phyloP scores from a whole-genome alignment of 495 filamentous ascomycete species.

The Penicilliopsis zonata region DNA sequence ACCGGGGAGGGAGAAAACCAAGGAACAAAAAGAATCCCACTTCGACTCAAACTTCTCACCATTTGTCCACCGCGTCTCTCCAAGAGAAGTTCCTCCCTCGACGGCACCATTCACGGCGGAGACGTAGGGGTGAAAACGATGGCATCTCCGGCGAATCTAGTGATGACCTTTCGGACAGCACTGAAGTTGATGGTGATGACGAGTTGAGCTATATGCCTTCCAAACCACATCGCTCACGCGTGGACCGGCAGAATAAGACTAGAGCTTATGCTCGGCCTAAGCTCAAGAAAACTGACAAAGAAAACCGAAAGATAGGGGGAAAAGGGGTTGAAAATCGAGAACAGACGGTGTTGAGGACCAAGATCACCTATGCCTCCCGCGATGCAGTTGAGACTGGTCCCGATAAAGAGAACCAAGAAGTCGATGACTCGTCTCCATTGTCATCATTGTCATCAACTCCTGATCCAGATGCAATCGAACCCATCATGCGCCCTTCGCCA shows the following conservation, averaged over 20 bases:
- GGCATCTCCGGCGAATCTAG: slow-evolving; percentile 20
- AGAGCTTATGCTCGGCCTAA: slow-evolving; percentile 8
- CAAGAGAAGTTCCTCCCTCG: slow-evolving; percentile 36
- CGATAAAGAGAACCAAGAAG: slow-evolving; percentile 21
- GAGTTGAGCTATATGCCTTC: slow-evolving; percentile 20
- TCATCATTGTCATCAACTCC: slow-evolving; percentile 31
- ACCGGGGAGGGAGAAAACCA: no score
- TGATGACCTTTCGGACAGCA: slow-evolving; percentile 23
- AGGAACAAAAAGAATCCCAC: no score
- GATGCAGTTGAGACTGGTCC: slow-evolving; percentile 5
- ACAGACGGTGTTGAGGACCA: slow-evolving; percentile 18
- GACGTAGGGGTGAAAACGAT: slow-evolving; percentile 5
- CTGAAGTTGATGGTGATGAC: slow-evolving; percentile 22
- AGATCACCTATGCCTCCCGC: slow-evolving; percentile 2
- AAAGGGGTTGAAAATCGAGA: slow-evolving; percentile 12
- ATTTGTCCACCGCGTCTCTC: slow-evolving; percentile 33
- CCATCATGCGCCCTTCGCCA: slow-evolving; percentile 7
- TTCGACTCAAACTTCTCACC: slow-evolving; percentile 19
- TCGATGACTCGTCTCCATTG: slow-evolving; percentile 20
- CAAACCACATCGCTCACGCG: slow-evolving; percentile 12
- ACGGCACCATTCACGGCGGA: slow-evolving; percentile 20
- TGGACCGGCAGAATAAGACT: slow-evolving; percentile 6
- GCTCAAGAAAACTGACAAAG: slow-evolving; percentile 6
- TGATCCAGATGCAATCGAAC: slow-evolving; percentile 20
- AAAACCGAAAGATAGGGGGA: slow-evolving; percentile 1